These are phyloP conservation scores for Tylopilus sp. DNA, from an alignment of 768 basidiomycete species.

Conservation along the genomic window DNA sequence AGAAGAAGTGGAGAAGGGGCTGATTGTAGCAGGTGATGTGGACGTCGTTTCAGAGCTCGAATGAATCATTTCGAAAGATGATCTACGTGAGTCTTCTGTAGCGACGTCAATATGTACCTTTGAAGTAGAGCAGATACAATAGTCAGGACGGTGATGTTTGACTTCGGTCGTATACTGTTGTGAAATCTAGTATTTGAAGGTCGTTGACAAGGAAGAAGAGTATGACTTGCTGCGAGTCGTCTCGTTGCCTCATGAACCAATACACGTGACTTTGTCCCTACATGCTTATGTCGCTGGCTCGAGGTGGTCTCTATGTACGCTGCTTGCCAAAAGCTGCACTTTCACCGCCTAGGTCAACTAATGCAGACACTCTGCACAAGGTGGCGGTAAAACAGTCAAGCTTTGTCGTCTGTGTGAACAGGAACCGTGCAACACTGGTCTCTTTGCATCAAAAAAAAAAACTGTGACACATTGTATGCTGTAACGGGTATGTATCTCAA, in stretches of 20 bases:
- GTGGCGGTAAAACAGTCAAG: too few species aligned
- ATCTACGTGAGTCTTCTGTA: conserved; percentile 14
- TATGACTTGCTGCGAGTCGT: conserved; percentile 7
- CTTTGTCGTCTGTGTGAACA: too few species aligned
- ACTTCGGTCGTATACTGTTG: background rate
- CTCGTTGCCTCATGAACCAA: background rate
- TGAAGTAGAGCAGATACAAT: background rate
- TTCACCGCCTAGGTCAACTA: too few species aligned
- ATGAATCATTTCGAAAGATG: conserved; percentile 26
- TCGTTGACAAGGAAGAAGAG: background rate
- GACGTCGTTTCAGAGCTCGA: conserved; percentile 36
- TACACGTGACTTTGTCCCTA: conserved; percentile 13
- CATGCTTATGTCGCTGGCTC: background rate
- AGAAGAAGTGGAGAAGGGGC: conserved; percentile 39
- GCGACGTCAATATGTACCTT: background rate
- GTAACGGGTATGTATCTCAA: too few species aligned
- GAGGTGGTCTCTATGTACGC: too few species aligned
- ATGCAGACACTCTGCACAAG: too few species aligned
- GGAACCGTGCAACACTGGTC: too few species aligned
- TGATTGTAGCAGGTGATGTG: conserved; percentile 33
- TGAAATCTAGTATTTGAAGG: background rate
- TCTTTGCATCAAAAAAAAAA: too few species aligned
- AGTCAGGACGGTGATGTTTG: background rate
- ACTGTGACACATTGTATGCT: too few species aligned
- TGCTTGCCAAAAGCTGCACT: too few species aligned